Percentiles rank a stretch among this genome's conserved stretches.
phyloP scores from a whole-genome alignment of 306 rosid species.

The Vigna radiata region DNA sequence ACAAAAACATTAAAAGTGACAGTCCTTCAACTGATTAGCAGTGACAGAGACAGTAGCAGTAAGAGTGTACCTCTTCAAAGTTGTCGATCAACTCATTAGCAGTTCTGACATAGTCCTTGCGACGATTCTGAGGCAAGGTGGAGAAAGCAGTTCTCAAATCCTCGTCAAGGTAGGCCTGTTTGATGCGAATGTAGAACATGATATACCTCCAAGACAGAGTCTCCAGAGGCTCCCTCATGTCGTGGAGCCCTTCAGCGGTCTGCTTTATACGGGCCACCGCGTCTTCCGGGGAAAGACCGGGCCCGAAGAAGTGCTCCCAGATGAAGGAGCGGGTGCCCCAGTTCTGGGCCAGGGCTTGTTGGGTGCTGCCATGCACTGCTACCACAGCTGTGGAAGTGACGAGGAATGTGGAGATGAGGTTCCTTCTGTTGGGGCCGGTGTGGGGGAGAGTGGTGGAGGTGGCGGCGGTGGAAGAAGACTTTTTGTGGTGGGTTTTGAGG shows the following conservation, averaged over 20 bases:
- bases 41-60: too few species aligned
- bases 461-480: not conserved
- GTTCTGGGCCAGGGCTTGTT: conserved; percentile 63
- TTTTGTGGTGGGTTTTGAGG: conserved; percentile 50
- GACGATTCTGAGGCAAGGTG: conserved; percentile 65
- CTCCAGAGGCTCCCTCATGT: conserved; percentile 84
- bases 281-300: conserved; percentile 81
- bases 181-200: conserved; percentile 76
- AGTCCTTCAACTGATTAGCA: too few species aligned
- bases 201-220: conserved; percentile 93
- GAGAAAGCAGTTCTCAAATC: conserved; percentile 77
- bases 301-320: conserved; percentile 69
- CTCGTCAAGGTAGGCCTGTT: conserved; percentile 77
- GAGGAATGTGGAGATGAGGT: conserved; percentile 56
- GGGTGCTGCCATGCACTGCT: conserved; percentile 26
- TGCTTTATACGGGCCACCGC: conserved; percentile 83
- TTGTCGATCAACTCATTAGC: conserved; percentile 88
- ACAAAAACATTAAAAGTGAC: too few species aligned
- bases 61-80: conserved; percentile 68
- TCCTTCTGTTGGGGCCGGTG: conserved; percentile 55
- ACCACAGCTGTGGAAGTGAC: conserved; percentile 53
- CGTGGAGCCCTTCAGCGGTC: conserved; percentile 87
- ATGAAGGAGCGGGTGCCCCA: conserved; percentile 88
- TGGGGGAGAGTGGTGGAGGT: conserved; percentile 35
- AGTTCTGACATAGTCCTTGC: conserved; percentile 61